phyloP scores from a whole-genome alignment of 495 filamentous ascomycete species.

The Pyrenula aspistea region DNA sequence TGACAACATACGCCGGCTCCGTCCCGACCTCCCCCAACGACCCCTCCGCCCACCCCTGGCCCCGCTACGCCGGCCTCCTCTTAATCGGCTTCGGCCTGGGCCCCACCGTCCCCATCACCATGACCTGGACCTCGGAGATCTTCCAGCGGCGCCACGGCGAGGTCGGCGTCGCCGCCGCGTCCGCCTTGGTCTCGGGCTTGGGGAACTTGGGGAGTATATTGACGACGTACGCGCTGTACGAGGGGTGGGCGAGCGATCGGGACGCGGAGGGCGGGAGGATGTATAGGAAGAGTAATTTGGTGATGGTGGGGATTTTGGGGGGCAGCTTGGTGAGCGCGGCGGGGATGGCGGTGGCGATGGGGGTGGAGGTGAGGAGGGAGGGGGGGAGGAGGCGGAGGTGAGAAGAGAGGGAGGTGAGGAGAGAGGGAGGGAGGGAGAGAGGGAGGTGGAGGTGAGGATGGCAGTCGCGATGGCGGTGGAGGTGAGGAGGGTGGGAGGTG shows the following conservation, averaged over 20 bases:
- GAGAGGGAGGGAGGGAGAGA: background rate
- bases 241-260: slow-evolving; percentile 69
- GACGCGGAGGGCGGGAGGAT: slow-evolving; percentile 48
- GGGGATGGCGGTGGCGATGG: slow-evolving; percentile 41
- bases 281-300: slow-evolving; percentile 72
- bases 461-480: no score
- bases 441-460: background rate
- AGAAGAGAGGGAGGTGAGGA: background rate
- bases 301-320: slow-evolving; percentile 78
- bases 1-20: slow-evolving; percentile 62
- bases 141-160: slow-evolving; percentile 85
- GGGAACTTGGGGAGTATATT: slow-evolving; percentile 77
- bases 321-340: slow-evolving; percentile 61
- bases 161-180: slow-evolving; percentile 82
- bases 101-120: slow-evolving; percentile 82
- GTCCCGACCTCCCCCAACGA: background rate
- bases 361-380: background rate
- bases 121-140: slow-evolving; percentile 87
- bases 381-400: background rate
- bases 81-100: slow-evolving; percentile 86
- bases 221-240: slow-evolving; percentile 82
- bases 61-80: slow-evolving; percentile 76
- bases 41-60: slow-evolving; percentile 53
- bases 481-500: no score
- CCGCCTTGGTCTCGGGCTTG: slow-evolving; percentile 72